These are phyloP conservation scores for Spathaspora sp. DNA, from an alignment of 1,139 yeast species.

Conservation along the genomic window DNA sequence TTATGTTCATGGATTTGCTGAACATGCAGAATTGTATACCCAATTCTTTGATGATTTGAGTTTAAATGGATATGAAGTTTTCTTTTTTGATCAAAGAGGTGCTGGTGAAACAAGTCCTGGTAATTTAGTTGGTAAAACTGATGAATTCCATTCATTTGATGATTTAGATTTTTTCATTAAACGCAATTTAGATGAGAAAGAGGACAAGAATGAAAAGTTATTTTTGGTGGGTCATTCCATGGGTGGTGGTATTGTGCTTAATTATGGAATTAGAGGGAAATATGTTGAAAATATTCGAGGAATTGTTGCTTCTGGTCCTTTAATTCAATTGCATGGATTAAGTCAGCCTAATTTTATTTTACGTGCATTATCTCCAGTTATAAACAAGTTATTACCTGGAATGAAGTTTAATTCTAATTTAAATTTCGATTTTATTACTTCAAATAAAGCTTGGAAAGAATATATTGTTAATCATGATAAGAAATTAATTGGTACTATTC, in stretches of 20 bases:
- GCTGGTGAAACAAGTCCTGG: constrained; percentile 75
- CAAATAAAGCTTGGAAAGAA: constrained; percentile 48
- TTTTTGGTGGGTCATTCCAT: constrained; percentile 84
- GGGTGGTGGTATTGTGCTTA: constrained; percentile 87
- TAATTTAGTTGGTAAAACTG: constrained; percentile 59
- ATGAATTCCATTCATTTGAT: constrained; percentile 60
- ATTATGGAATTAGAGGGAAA: constrained; percentile 71
- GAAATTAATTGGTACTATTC: constrained; percentile 42
- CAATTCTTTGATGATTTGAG: constrained; percentile 61
- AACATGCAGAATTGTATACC: constrained; percentile 54
- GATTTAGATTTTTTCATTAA: constrained; percentile 71
- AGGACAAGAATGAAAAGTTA: constrained; percentile 36
- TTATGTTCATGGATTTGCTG: constrained; percentile 82
- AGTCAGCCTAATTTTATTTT: constrained; percentile 56
- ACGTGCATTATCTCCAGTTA: constrained; percentile 43
- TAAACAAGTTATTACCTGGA: constrained; percentile 53
- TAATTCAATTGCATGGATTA: constrained; percentile 56
- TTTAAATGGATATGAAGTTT: constrained; percentile 65
- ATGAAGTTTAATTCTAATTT: constrained; percentile 58
- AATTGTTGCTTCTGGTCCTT: constrained; percentile 66
- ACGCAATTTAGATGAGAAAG: constrained; percentile 25
- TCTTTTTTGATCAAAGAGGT: constrained; percentile 86
- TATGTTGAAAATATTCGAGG: constrained; percentile 54
- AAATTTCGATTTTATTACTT: constrained; percentile 53
- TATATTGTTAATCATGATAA: constrained; percentile 40